Conservation (phyloP, 257 asterid species). For the Lithospermum erythrorhizon region DNA sequence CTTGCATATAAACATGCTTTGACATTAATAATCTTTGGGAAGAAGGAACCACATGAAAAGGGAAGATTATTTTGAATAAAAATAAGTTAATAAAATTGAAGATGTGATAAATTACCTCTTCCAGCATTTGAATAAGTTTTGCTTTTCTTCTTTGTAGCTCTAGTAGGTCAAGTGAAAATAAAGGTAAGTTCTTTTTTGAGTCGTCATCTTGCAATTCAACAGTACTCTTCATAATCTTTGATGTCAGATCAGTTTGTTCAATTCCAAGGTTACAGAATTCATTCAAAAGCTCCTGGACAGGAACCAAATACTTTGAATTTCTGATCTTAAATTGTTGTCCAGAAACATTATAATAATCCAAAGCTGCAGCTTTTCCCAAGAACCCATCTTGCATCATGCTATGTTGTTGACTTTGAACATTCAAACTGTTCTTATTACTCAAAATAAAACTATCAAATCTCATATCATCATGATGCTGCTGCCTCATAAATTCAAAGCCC, state of each 20-base stretch:
- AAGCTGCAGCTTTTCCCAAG: constrained; percentile 15
- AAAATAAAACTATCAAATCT: constrained; percentile 15
- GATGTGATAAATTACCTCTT: constrained; percentile 36
- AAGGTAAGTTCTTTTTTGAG: constrained; percentile 30
- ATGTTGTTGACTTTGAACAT: constrained; percentile 17
- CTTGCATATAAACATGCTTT: background rate
- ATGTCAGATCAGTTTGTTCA: constrained; percentile 16
- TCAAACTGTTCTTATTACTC: constrained; percentile 15
- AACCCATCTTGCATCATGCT: constrained; percentile 23
- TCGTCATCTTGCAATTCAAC: constrained; percentile 29
- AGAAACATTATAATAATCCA: constrained; percentile 8
- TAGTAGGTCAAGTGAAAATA: constrained; percentile 54
- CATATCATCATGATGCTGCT: constrained; percentile 25
- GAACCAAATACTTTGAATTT: constrained; percentile 45
- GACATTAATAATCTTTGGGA: background rate
- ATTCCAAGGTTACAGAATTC: constrained; percentile 67
- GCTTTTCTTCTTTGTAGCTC: constrained; percentile 69
- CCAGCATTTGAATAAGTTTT: constrained; percentile 72
- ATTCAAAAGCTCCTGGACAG: constrained; percentile 59
- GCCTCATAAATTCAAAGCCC: constrained; percentile 49
- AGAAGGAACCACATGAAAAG: background rate
- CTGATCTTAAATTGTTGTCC: constrained; percentile 21
- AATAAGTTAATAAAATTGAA: background rate
- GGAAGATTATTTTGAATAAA: background rate
- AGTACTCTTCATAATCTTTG: constrained; percentile 24